Evolutionary conservation across 148 eudicot genomes (phyloP), one percentile per base, ranked within the genome.

Genomic region (Talinum fruticosum): DNA sequence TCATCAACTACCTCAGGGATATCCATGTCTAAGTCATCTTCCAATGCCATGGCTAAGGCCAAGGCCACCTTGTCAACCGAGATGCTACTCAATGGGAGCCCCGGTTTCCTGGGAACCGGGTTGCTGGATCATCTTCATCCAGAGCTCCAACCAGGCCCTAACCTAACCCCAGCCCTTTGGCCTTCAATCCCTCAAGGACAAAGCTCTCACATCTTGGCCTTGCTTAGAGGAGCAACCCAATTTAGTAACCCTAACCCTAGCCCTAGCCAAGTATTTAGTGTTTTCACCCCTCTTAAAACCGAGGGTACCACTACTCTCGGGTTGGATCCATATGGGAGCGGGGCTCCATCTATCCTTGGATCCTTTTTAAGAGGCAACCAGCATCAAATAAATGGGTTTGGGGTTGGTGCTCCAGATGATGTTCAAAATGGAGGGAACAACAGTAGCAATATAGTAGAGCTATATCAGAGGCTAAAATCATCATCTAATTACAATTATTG

Each of bases 401-500:
- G 78, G 6, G 34, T 78, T 19, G 86, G 89, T 14, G 77, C 10
- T 18, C 76, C 67, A 65, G 7, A 41, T 41, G 96, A 87, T 51
- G 77, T 54, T 71, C 88, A 88, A 30, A 83, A 86, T 54, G 77
- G 75, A 16, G 89, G 84, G 24, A 51, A 35, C 47, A 51, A 34
- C 53, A 26, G n/a, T 32, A 66, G 73, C 64, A 81, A 81, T 10
- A 67, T 81, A 38, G 79, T 87, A 34, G 89, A 88, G 47, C 73
- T 86, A 12, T 86, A 87, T 79, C 93, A 91, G 72, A 84, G 89
- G 86, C 61, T 90, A 14, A 87, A 89, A 78, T 69, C 89, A 66
- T 78, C 93, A 41, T 38, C 79, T 1, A 78, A 71, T 51, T 67
- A 78, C 6, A 80, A 79, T 67, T 84, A 84, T 18, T 66, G 73